These are phyloP conservation scores for Rhododendron kiyosumense DNA, from an alignment of 148 eudicot species.

Conservation along the genomic window DNA sequence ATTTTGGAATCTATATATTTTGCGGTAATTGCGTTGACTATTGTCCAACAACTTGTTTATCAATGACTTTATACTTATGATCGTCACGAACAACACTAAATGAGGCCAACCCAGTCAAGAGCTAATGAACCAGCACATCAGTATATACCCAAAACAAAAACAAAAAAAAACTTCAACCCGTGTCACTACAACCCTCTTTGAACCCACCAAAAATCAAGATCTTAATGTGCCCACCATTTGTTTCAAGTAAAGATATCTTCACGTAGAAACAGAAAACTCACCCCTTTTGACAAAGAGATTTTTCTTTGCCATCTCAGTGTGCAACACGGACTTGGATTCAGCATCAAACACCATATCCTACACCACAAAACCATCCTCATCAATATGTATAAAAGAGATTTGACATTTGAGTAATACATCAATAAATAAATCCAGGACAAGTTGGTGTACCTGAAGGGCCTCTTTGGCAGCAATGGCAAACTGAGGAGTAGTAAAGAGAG, in stretches of 20 bases:
- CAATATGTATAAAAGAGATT: neutral
- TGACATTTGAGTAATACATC: neutral
- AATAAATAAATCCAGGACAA: neutral
- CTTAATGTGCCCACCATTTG: neutral
- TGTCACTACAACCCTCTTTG: neutral
- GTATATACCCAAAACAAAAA: neutral
- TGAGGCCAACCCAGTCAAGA: neutral
- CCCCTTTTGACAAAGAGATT: conserved; percentile 94
- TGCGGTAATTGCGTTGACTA: no score
- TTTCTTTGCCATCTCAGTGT: conserved; percentile 97
- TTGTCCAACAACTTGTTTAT: no score
- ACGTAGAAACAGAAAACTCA: conserved; percentile 20
- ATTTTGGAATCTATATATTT: no score
- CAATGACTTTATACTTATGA: no score
- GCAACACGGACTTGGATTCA: conserved; percentile 71
- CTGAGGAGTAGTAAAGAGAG: conserved; percentile 66
- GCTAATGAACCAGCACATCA: neutral
- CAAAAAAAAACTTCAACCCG: no score
- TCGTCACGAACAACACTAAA: neutral
- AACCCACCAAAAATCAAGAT: neutral
- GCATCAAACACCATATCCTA: conserved; percentile 87
- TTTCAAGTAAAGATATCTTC: neutral
- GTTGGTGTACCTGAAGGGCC: conserved; percentile 62
- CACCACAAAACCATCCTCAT: neutral
- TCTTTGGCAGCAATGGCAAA: conserved; percentile 84